Conservation (phyloP, 2,329 filamentous ascomycete genomes). For the Cordyceps tenuipes region DNA sequence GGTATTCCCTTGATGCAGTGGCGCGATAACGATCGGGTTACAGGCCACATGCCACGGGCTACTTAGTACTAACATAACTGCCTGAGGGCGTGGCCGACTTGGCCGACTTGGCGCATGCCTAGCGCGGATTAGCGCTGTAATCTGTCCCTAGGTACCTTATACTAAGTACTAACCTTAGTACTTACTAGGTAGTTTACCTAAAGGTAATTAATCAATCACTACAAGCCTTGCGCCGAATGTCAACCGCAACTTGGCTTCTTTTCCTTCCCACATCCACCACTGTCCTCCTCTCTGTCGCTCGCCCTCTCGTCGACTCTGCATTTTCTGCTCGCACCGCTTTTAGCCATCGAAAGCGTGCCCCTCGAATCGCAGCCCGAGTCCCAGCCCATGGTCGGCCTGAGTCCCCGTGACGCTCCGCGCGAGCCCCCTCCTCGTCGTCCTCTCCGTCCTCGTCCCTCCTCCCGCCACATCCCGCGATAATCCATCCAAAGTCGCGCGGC, state of each 20-base stretch:
- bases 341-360: neutral
- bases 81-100: too few species aligned
- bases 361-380: neutral
- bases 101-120: neutral
- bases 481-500: neutral
- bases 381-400: slow-evolving; percentile 16
- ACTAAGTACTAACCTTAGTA: too few species aligned
- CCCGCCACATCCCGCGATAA: neutral
- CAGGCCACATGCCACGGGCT: neutral
- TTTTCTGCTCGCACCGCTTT: neutral
- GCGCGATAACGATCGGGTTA: neutral
- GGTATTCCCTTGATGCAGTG: neutral
- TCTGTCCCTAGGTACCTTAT: too few species aligned
- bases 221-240: neutral
- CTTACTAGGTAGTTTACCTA: too few species aligned
- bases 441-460: too few species aligned
- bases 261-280: neutral
- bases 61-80: too few species aligned
- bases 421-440: slow-evolving; percentile 8
- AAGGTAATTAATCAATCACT: neutral
- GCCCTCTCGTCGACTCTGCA: neutral
- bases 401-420: slow-evolving; percentile 18
- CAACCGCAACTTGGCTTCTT: slow-evolving; percentile 6
- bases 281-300: neutral
- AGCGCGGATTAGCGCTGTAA: neutral